Evolutionary conservation across 208 protist genomes (phyloP).

Genomic region (Acanthamoeba triangularis): DNA sequence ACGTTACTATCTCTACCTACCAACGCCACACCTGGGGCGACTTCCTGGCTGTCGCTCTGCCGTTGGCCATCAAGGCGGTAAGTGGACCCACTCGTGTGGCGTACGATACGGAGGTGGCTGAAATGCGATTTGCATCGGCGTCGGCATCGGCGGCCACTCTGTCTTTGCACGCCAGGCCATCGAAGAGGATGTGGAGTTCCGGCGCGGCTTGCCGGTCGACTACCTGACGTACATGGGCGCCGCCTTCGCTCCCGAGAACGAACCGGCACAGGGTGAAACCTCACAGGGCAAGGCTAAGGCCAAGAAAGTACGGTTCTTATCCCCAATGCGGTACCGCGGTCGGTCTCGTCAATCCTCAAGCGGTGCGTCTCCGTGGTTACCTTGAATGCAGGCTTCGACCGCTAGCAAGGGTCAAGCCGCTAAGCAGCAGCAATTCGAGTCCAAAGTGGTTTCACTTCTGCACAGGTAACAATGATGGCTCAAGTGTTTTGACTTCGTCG

Average conservation of each 20-base stretch:
- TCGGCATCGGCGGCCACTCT: not conserved
- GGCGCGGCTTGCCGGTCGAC: slow-evolving; percentile 75
- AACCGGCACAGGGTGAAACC: not conserved
- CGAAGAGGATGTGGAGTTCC: slow-evolving; percentile 86
- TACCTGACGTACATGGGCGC: slow-evolving; percentile 64
- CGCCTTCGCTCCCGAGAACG: not conserved
- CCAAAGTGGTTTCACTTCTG: not conserved
- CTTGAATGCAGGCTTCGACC: too few relatives aligned
- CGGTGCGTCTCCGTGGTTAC: not conserved
- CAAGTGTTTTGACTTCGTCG: not conserved
- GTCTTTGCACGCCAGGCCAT: slow-evolving; percentile 17
- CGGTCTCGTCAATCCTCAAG: not conserved
- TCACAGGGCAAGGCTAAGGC: not conserved
- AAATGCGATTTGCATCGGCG: not conserved
- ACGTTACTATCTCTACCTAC: slow-evolving; percentile 96
- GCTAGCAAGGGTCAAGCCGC: not conserved
- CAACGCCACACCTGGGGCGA: slow-evolving; percentile 90
- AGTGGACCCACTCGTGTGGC: not conserved
- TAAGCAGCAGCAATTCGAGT: slow-evolving; percentile 52
- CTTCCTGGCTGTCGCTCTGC: slow-evolving; percentile 84
- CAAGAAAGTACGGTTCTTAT: not conserved
- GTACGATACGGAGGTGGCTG: not conserved
- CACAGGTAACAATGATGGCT: not conserved
- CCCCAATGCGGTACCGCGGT: not conserved
- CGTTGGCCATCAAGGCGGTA: slow-evolving; percentile 75